Evolutionary conservation across 2,329 filamentous ascomycete species (phyloP).

Genomic region (Calonectria crousiana): DNA sequence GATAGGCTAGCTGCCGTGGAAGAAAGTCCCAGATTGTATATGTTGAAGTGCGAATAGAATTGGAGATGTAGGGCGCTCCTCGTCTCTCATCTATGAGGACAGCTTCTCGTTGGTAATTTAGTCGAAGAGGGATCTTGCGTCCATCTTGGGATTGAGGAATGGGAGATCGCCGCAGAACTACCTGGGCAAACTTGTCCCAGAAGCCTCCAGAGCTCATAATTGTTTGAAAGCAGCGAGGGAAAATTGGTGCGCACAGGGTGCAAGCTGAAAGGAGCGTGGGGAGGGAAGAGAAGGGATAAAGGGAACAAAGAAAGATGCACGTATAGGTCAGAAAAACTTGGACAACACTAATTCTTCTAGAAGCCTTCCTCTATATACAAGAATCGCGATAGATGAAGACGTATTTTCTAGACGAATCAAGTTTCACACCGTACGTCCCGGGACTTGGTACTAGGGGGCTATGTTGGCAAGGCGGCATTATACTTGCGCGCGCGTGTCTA

Average conservation of each 20-base stretch:
- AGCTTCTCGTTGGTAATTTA: not conserved
- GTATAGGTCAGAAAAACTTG: not conserved
- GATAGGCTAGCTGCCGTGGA: slow-evolving; percentile 85
- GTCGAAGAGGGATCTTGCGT: not conserved
- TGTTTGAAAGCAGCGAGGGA: not conserved
- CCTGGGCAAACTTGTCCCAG: not conserved
- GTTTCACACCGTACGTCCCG: not conserved
- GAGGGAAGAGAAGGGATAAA: not conserved
- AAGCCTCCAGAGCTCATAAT: not conserved
- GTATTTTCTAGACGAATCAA: not conserved
- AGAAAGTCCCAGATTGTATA: slow-evolving; percentile 89
- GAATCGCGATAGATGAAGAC: not conserved
- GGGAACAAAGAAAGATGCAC: not conserved
- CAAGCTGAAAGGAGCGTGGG: not conserved
- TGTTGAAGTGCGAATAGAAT: slow-evolving; percentile 82
- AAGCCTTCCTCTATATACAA: not conserved
- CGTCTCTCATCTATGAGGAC: slow-evolving; percentile 62
- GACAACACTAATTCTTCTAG: not conserved
- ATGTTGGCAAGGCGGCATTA: not conserved
- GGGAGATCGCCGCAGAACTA: not conserved
- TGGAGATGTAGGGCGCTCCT: slow-evolving; percentile 63
- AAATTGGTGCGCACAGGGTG: not conserved
- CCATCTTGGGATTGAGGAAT: not conserved
- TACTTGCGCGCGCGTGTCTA: not conserved
- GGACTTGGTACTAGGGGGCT: not conserved